These are phyloP conservation scores for Lepidopterella palustris DNA, from an alignment of 495 filamentous ascomycete genomes.

Conservation along the genomic window DNA sequence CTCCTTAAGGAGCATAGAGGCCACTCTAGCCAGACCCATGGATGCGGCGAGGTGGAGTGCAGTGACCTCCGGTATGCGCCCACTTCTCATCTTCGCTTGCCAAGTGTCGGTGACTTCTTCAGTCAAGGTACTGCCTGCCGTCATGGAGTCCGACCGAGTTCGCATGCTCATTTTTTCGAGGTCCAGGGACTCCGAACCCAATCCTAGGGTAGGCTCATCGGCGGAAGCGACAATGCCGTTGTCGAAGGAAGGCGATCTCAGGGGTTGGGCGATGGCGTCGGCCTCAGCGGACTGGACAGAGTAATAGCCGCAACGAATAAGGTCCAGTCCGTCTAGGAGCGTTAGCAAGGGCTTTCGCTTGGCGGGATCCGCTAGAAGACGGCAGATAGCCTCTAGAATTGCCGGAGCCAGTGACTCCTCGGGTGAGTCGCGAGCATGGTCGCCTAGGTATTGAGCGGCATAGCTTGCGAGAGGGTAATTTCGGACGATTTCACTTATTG, in stretches of 20 bases:
- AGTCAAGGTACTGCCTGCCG: background rate
- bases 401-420: slow-evolving; percentile 13
- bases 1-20: slow-evolving; percentile 8
- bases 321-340: slow-evolving; percentile 8
- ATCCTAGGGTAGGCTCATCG: background rate
- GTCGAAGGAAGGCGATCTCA: background rate
- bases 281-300: background rate
- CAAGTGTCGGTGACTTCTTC: background rate
- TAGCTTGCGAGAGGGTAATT: slow-evolving; percentile 12
- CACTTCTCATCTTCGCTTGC: background rate
- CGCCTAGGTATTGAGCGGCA: slow-evolving; percentile 18
- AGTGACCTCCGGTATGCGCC: slow-evolving; percentile 6
- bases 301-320: slow-evolving; percentile 10
- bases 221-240: background rate
- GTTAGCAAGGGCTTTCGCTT: slow-evolving; percentile 11
- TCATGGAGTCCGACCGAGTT: background rate
- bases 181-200: background rate
- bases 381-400: slow-evolving; percentile 13
- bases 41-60: slow-evolving; percentile 21
- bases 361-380: slow-evolving; percentile 8
- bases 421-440: slow-evolving; percentile 14
- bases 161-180: background rate
- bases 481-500: slow-evolving; percentile 1
- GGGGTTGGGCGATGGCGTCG: background rate
- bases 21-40: slow-evolving; percentile 17